Base-by-base conservation (phyloP, 2,329 filamentous ascomycete genomes). In the Zopfia rhizophila region DNA sequence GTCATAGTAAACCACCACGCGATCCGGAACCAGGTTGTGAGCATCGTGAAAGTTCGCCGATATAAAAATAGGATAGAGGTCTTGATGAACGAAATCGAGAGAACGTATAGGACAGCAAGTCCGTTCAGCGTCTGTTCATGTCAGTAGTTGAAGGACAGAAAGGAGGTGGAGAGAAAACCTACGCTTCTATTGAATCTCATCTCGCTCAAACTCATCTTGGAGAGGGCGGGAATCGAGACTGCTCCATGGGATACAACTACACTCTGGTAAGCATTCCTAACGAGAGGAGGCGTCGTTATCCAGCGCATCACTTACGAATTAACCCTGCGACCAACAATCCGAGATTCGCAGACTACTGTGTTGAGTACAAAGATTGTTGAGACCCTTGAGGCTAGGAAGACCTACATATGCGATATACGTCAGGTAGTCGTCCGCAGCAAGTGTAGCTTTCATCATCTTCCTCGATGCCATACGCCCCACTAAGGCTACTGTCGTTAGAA, bases 11-110 rank as follows among this genome's bases (percentile, higher is more conserved):
- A 14, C 33, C 36, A 51, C 46, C 51, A 54, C 10, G 38, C 43
- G 22, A 23, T 38, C 3, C 46, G 41, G 28, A 49, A 48, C 42
- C 42, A 53, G 4, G 23, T 32, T 21, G 41, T 45, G 18, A 41
- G 37, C 39, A 50, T 41, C 3, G 38, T 49, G 14, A 55, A 53
- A 11, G 38, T 55, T 8, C 52, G 43, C 11, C 42, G 38, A 24
- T 50, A 55, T 7, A 55, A 30, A 32, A 55, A 55, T 3, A 53
- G 28, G 12, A 55, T 53, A n/a, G 48, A 53, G 5, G 42, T 24
- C 28, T 55, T 55, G 17, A 50, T 38, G 18, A 47, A 45, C 1
- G 49, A 53, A 4, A 53, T 53, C 4, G 42, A 16, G 25, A 42
- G 16, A 18, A 55, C 29, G 37, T 55, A 55, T 4, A 52, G 23